Evolutionary conservation across 345 rosid species (phyloP), one percentile per base, ranked within the genome.

Genomic region (Dimocarpus longan): DNA sequence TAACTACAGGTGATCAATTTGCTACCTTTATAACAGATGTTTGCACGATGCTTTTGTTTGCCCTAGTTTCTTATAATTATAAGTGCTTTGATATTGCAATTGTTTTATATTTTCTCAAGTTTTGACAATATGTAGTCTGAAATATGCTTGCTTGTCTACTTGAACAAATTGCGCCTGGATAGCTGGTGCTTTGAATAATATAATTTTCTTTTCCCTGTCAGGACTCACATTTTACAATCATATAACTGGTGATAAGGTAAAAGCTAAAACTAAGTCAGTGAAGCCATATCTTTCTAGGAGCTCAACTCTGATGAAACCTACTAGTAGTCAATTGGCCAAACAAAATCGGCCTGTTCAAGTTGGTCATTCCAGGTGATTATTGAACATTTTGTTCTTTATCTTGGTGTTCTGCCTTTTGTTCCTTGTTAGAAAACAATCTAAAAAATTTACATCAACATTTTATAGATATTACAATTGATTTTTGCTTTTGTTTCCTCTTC

Each of bases 281-380:
- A 91, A 87, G 87, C 79, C 86, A 70, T 48, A 70, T 44, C 73
- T 79, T n/a, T 76, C 93, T 3, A 91, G 97, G 87, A 82, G 87
- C 84, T 97, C 99, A 79, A 94, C 98, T 80, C 86, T 94, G 85
- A 89, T 97, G 98, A 97, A 90, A 79, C 98, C 98, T 75, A 97
- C 99, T 19, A 93, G 91, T 83, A 92, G 99, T 77, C 80, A 83
- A 77, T 84, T 94, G 82, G 98, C 98, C 22, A 97, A 92, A 87
- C 98, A 89, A 87, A 90, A 86, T 83, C 76, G 46, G 43, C 78
- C 80, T 26, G 77, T 81, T 70, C 80, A 84, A 75, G 80, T 73
- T 74, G 80, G 71, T 78, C 76, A 76, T 79, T 72, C 89, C 42
- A 92, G 98, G 98, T 94, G 82, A 85, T 56, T 75, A 62, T 72